Percentiles rank a stretch among this genome's conserved stretches.
Conservation (phyloP, 2,329 filamentous ascomycete genomes). For the Beauveria sp. region DNA sequence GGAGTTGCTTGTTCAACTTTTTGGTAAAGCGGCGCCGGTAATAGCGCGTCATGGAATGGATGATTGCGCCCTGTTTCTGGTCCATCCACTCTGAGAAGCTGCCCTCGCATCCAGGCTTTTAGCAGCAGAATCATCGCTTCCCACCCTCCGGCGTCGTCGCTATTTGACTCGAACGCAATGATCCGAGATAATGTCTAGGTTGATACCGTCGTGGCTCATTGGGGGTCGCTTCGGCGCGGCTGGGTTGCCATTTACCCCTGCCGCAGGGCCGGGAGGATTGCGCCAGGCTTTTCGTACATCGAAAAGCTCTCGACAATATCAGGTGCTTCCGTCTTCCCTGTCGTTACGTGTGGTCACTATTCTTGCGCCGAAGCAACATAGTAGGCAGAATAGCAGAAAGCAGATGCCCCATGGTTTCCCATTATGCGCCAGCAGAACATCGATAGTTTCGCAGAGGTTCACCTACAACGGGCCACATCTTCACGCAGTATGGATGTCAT, state of each 20-base stretch:
- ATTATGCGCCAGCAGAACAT: not conserved
- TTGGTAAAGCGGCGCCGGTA: conserved; percentile 4
- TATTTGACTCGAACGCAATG: conserved; percentile 25
- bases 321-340: not conserved
- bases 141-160: conserved; percentile 10
- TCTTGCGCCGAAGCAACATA: not conserved
- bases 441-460: not conserved
- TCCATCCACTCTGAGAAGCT: conserved; percentile 4
- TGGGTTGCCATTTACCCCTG: conserved; percentile 15
- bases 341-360: not conserved
- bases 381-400: not conserved
- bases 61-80: conserved; percentile 4
- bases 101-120: not conserved
- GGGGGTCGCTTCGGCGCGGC: conserved; percentile 27
- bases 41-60: conserved; percentile 8
- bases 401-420: not conserved
- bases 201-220: conserved; percentile 27
- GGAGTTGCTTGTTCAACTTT: not conserved
- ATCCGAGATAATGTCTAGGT: conserved; percentile 34
- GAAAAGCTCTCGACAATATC: not conserved
- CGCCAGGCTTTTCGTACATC: conserved; percentile 6
- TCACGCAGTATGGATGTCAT: not conserved
- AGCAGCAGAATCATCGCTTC: not conserved
- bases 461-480: not conserved
- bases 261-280: conserved; percentile 4